phyloP scores from a whole-genome alignment of 176 grass and related monocot species.

The Poa pratensis region DNA sequence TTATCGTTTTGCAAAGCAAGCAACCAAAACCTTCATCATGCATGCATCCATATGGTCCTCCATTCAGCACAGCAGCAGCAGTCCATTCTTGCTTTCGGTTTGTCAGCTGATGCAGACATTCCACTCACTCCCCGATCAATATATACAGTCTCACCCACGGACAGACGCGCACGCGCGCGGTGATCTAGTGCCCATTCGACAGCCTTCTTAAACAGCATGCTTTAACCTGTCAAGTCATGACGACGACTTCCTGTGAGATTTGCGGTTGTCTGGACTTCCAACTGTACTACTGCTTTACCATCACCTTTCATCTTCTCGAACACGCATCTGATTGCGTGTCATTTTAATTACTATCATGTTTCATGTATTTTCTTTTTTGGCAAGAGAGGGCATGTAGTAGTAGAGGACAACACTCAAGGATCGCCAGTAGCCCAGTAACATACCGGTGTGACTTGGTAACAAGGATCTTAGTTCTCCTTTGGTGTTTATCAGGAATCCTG shows the following conservation, averaged over 20 bases:
- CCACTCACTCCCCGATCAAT: neutral
- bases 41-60: neutral
- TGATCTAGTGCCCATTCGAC: no score
- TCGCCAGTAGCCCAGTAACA: neutral
- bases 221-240: neutral
- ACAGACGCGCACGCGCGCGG: neutral
- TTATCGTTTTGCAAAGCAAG: neutral
- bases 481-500: neutral
- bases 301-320: neutral
- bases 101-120: constrained; percentile 11
- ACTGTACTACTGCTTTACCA: neutral
- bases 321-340: neutral
- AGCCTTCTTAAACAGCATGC: no score
- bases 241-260: neutral
- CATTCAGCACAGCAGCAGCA: neutral
- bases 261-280: neutral
- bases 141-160: neutral
- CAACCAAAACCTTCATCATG: neutral
- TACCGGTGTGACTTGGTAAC: neutral
- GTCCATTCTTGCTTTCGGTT: constrained; percentile 2
- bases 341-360: neutral
- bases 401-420: neutral
- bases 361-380: neutral
- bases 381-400: neutral
- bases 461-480: neutral